phyloP scores from a whole-genome alignment of 179 eudicot species.

The Beta lomatogona region DNA sequence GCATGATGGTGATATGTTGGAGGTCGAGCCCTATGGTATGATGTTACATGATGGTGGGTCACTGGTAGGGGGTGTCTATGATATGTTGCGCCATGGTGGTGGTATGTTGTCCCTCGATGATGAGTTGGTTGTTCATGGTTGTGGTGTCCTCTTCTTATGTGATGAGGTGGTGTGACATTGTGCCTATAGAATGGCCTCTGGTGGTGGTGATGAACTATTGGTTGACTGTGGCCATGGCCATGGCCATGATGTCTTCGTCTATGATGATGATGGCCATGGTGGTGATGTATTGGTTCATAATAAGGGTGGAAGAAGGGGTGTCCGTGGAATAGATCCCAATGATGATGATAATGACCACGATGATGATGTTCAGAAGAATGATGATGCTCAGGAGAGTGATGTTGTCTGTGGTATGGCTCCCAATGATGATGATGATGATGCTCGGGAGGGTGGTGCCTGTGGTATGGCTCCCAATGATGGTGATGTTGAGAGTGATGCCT shows the following conservation, averaged over 20 bases:
- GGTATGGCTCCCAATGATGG: constrained; percentile 13
- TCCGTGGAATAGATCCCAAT: background rate
- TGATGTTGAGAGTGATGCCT: background rate
- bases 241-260: constrained; percentile 19
- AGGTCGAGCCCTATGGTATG: background rate
- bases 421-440: constrained; percentile 20
- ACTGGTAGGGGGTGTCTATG: constrained; percentile 11
- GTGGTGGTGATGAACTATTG: constrained; percentile 12
- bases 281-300: constrained; percentile 9
- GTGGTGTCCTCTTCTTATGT: constrained; percentile 4
- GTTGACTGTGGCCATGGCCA: background rate
- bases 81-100: background rate
- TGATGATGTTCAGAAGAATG: constrained; percentile 5
- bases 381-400: too few relatives aligned
- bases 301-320: background rate
- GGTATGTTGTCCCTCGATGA: background rate
- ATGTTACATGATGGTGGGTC: background rate
- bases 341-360: constrained; percentile 13
- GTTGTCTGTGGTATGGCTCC: constrained; percentile 7
- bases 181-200: constrained; percentile 20
- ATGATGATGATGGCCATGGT: constrained; percentile 20
- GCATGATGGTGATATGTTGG: constrained; percentile 14
- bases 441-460: background rate
- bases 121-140: constrained; percentile 13
- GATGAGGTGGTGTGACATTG: constrained; percentile 11